Evolutionary conservation across 2,329 filamentous ascomycete genomes (phyloP).

Genomic region (Xylaria sp.): DNA sequence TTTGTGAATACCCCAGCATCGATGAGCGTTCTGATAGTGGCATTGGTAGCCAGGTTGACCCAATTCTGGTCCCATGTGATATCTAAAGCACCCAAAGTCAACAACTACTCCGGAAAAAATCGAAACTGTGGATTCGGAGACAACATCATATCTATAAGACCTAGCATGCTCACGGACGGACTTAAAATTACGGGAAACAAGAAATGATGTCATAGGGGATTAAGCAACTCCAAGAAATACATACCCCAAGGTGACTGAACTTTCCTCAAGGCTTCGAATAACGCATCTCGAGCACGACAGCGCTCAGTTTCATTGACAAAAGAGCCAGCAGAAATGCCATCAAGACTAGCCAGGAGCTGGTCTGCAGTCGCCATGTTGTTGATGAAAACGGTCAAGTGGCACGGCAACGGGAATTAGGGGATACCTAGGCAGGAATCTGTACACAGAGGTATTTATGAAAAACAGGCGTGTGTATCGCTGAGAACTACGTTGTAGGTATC

Average conservation of each 20-base stretch:
- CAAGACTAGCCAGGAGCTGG: conserved; percentile 2
- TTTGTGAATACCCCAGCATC: conserved; percentile 42
- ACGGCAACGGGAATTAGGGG: too few species aligned
- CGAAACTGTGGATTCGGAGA: too few species aligned
- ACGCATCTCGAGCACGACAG: conserved; percentile 31
- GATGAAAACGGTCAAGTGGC: neutral
- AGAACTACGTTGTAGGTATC: too few species aligned
- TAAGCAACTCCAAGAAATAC: too few species aligned
- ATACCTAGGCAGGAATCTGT: too few species aligned
- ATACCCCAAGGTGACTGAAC: conserved; percentile 39
- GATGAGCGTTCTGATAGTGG: conserved; percentile 41
- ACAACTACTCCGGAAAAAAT: too few species aligned
- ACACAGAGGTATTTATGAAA: too few species aligned
- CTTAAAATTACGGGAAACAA: too few species aligned
- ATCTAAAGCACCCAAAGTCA: conserved; percentile 14
- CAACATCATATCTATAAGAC: too few species aligned
- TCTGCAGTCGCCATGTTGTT: conserved; percentile 4
- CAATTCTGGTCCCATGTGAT: conserved; percentile 44
- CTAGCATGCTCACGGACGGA: too few species aligned
- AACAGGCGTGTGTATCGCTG: too few species aligned
- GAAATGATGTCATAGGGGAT: too few species aligned
- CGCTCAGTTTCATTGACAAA: conserved; percentile 41
- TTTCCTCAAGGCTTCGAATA: conserved; percentile 35
- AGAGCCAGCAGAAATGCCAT: conserved; percentile 30
- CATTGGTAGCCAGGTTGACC: conserved; percentile 38